Conservation (phyloP, 768 basidiomycete species). For the Imleria badia region DNA sequence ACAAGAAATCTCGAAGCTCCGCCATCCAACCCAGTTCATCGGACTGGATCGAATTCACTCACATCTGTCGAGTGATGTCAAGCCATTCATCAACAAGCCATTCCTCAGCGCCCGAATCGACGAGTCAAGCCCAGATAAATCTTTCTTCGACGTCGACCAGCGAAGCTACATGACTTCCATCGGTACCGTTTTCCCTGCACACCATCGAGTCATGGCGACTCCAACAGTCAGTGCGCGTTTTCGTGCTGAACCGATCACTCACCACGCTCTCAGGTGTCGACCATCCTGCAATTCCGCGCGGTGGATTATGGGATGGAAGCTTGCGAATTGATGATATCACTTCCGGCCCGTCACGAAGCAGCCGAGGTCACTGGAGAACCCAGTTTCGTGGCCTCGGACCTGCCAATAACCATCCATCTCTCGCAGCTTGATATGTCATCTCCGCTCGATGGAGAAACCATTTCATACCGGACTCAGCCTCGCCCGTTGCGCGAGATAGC, state of each 20-base stretch:
- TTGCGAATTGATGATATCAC: constrained; percentile 1
- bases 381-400: background rate
- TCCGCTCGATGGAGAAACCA: background rate
- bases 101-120: constrained; percentile 4
- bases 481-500: background rate
- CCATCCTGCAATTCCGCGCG: constrained; percentile 5
- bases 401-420: background rate
- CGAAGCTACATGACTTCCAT: background rate
- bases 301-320: constrained; percentile 6
- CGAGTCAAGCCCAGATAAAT: background rate
- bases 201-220: background rate
- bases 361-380: background rate
- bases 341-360: background rate
- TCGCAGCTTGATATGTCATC: constrained; percentile 4
- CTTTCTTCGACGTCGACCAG: constrained; percentile 1
- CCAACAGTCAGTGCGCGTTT: background rate
- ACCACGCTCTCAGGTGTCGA: background rate
- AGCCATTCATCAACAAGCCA: constrained; percentile 5
- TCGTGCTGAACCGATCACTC: background rate
- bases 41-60: constrained; percentile 25
- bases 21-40: constrained; percentile 31
- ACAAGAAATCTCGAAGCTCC: constrained; percentile 17
- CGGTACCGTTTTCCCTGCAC: constrained; percentile 3
- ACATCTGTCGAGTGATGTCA: constrained; percentile 4
- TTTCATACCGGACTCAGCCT: constrained; percentile 4